Evolutionary conservation across 345 rosid genomes (phyloP).

Genomic region (Cochlearia excelsa): DNA sequence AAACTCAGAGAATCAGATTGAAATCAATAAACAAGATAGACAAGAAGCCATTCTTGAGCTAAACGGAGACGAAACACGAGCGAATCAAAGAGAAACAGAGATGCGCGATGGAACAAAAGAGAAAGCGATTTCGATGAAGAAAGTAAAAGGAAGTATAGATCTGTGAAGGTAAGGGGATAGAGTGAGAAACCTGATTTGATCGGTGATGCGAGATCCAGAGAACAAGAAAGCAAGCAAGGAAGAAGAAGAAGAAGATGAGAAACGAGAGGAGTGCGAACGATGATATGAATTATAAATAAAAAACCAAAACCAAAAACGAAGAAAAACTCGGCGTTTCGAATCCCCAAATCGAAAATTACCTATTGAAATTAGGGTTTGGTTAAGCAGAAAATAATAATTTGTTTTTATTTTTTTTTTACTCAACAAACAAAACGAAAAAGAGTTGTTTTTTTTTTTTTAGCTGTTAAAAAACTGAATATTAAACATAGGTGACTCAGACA

Average conservation of each 20-base stretch:
- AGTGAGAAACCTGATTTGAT: constrained; percentile 28
- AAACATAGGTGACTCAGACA: constrained; percentile 23
- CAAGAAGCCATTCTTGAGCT: not conserved
- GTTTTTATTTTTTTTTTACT: not conserved
- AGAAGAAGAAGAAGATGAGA: constrained; percentile 28
- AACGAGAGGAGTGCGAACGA: constrained; percentile 32
- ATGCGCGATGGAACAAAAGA: not conserved
- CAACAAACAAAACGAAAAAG: constrained; percentile 1
- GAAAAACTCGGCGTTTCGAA: constrained; percentile 31
- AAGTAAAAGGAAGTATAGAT: constrained; percentile 25
- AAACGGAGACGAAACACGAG: constrained; percentile 15
- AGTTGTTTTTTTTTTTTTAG: constrained; percentile 13
- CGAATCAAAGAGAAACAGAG: constrained; percentile 16
- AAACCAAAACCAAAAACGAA: not conserved
- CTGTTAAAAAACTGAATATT: not conserved
- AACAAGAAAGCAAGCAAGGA: not conserved
- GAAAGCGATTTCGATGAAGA: constrained; percentile 19
- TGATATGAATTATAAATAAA: constrained; percentile 10
- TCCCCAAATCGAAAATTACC: constrained; percentile 26
- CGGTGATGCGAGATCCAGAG: constrained; percentile 33
- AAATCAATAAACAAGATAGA: constrained; percentile 6
- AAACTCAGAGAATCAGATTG: not conserved
- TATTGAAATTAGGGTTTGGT: constrained; percentile 34
- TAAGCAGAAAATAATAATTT: not conserved
- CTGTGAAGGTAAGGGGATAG: constrained; percentile 14